Evolutionary conservation across 345 rosid genomes (phyloP), one percentile per base, ranked within the genome.

Genomic region (Bruguiera gymnorhiza): DNA sequence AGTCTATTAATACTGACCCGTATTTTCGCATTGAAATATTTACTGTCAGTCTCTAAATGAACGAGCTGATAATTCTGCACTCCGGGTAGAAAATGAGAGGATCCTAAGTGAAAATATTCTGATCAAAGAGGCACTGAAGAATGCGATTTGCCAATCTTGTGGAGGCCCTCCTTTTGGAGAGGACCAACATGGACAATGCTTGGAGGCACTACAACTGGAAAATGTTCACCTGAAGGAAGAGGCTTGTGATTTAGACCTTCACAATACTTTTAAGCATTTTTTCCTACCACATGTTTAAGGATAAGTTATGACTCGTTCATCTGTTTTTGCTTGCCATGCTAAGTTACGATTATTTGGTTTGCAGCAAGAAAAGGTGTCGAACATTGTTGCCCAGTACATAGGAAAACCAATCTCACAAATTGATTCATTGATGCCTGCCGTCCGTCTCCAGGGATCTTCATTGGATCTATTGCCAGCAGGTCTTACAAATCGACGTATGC

Each of bases 131-230:
- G 88, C 86, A 2, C 60, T 93, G 31, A 83, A 73, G 60, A 87
- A 80, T 30, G 84, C 82, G 52, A 70, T 76, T 6, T 93, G 98
- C 70, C 89, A 87, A 6, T 13, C 80, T 53, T 93, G 98, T 61
- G 93, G 91, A 1, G 96, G 95, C 32, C 88, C 91, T 8, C 80
- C 89, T 5, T 70, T 78, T 9, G 89, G 85, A 0, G 80, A 61
- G 52, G 88, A 85, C 57, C 83, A 78, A 58, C 79, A 86, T 26
- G 79, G 75, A 57, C 70, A 0, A 7, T 78, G 69, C 67, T 46
- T 86, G 62, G 73, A 81, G n/a, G 71, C 65, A 24, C 62, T 88
- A 72, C 87, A 76, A 50, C 26, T 70, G 21, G 88, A 90, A 70
- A 87, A 92, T 60, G 70, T 70, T 13, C 71, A 60, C 0, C 63